phyloP scores from a whole-genome alignment of 208 protist genomes.

The Wallacemonas sp. region DNA sequence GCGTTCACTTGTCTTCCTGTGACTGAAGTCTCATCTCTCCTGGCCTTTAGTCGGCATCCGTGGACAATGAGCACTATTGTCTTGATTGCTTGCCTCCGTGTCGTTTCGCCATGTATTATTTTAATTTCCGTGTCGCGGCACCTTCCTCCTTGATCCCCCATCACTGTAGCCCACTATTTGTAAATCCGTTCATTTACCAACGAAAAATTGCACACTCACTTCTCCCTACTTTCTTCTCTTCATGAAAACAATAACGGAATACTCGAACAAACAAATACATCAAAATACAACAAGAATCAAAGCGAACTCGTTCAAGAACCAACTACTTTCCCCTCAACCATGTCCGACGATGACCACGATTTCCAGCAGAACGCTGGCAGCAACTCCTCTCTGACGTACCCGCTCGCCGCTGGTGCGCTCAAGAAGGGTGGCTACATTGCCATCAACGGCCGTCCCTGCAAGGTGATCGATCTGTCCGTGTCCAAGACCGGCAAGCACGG shows the following conservation, averaged over 20 bases:
- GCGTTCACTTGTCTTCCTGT: no score
- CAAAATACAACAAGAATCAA: neutral
- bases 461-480: conserved; percentile 97
- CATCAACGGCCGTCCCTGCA: conserved; percentile 95
- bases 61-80: no score
- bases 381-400: conserved; percentile 85
- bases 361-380: conserved; percentile 69
- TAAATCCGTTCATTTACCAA: no score
- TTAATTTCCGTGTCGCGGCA: no score
- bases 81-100: no score
- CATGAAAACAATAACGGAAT: neutral
- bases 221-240: no score
- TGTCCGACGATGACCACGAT: conserved; percentile 72
- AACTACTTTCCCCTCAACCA: conserved; percentile 11
- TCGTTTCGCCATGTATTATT: no score
- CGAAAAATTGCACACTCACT: no score
- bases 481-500: conserved; percentile 99
- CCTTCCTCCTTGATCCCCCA: no score
- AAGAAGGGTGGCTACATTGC: conserved; percentile 91
- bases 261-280: neutral
- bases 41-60: no score
- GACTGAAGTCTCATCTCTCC: no score
- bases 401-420: conserved; percentile 80
- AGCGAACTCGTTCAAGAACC: neutral
- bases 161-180: no score